Conservation (phyloP, 2,329 filamentous ascomycete species). For the Paracamarosporium sp. region DNA sequence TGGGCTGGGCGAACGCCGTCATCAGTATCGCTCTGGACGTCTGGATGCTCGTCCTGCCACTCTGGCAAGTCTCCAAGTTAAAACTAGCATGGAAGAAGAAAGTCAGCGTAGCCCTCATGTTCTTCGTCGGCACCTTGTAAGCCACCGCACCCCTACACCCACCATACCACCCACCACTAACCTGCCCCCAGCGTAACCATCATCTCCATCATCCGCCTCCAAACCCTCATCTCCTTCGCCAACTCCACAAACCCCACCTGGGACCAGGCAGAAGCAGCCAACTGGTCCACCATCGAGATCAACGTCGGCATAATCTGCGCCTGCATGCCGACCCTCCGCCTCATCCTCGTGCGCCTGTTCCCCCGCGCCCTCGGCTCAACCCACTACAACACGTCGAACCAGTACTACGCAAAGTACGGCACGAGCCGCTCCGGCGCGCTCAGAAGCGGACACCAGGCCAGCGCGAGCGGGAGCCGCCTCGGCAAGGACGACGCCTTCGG, state of each 20-base stretch:
- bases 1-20: constrained; percentile 36
- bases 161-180: neutral
- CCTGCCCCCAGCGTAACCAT: constrained; percentile 47
- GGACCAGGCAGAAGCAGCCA: constrained; percentile 49
- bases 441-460: constrained; percentile 8
- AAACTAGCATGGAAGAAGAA: constrained; percentile 41
- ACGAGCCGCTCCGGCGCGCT: neutral
- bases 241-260: constrained; percentile 50
- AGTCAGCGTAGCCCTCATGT: constrained; percentile 41
- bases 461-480: neutral
- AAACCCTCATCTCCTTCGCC: constrained; percentile 52
- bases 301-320: constrained; percentile 55
- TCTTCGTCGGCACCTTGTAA: constrained; percentile 44
- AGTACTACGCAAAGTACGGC: constrained; percentile 23
- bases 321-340: constrained; percentile 51
- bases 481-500: neutral
- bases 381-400: constrained; percentile 13
- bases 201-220: constrained; percentile 54
- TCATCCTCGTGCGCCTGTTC: constrained; percentile 46
- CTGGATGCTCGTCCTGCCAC: constrained; percentile 35
- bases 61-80: constrained; percentile 35
- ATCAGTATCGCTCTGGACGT: constrained; percentile 36
- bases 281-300: constrained; percentile 53
- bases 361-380: constrained; percentile 47
- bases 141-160: constrained; percentile 5